Percentiles rank a stretch among this genome's conserved stretches.
Conservation (phyloP, 306 rosid species). For the Cucurbita argyrosperma region DNA sequence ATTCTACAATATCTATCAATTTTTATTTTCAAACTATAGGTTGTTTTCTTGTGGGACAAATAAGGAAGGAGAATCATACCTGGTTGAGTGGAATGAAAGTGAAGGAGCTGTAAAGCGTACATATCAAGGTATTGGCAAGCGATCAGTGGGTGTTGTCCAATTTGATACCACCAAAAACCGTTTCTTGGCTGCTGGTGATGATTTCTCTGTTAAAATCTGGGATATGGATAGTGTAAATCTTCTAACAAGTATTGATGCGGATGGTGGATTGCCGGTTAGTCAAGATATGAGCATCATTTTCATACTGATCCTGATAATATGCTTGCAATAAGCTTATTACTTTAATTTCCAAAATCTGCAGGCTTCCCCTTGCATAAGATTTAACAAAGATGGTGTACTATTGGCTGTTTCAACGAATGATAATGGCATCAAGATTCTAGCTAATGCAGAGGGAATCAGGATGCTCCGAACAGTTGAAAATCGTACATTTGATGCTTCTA, state of each 20-base stretch:
- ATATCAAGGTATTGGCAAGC: constrained; percentile 81
- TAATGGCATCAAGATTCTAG: constrained; percentile 76
- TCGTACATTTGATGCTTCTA: constrained; percentile 81
- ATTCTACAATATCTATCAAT: background rate
- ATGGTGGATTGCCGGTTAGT: constrained; percentile 77
- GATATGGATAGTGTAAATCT: constrained; percentile 73
- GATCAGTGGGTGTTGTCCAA: constrained; percentile 79
- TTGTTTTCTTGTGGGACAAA: constrained; percentile 93
- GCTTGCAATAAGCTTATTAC: constrained; percentile 15
- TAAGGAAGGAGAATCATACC: constrained; percentile 91
- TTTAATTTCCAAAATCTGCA: constrained; percentile 28
- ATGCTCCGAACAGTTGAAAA: constrained; percentile 67
- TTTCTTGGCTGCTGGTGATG: constrained; percentile 93
- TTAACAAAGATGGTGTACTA: constrained; percentile 82
- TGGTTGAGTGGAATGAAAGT: constrained; percentile 99
- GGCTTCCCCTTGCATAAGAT: constrained; percentile 92
- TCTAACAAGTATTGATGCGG: constrained; percentile 60
- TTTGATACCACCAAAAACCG: constrained; percentile 95
- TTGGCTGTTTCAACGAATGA: constrained; percentile 85
- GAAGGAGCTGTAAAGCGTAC: constrained; percentile 96
- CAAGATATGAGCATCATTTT: background rate
- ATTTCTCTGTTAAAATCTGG: constrained; percentile 75
- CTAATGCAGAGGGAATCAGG: constrained; percentile 79
- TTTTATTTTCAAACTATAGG: constrained; percentile 28
- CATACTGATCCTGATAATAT: background rate